Conservation (phyloP, 306 rosid genomes). For the Rosa lucieae region DNA sequence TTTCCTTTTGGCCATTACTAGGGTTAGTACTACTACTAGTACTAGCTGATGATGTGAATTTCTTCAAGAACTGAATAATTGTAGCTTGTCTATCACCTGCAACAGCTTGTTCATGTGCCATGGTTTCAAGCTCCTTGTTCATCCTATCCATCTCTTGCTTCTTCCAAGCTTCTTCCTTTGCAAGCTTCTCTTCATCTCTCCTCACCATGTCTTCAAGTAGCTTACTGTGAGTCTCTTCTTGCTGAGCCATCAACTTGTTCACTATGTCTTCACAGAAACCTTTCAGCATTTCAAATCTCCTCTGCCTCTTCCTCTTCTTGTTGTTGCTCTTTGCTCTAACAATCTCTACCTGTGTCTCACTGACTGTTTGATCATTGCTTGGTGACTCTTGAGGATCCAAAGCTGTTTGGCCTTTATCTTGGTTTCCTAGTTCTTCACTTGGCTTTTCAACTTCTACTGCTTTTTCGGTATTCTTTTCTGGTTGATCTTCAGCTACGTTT, state of each 20-base stretch:
- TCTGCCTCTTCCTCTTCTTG: constrained; percentile 56
- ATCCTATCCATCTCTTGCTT: constrained; percentile 66
- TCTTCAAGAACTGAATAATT: constrained; percentile 63
- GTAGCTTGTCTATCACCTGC: constrained; percentile 66
- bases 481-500: constrained; percentile 5
- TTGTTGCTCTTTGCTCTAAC: constrained; percentile 25
- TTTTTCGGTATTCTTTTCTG: constrained; percentile 26
- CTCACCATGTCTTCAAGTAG: constrained; percentile 67
- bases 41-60: constrained; percentile 34
- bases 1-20: constrained; percentile 18
- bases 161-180: constrained; percentile 78
- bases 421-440: constrained; percentile 18
- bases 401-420: constrained; percentile 21
- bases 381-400: constrained; percentile 19
- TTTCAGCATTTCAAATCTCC: constrained; percentile 60
- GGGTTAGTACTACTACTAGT: constrained; percentile 36
- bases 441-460: constrained; percentile 15
- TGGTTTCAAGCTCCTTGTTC: constrained; percentile 70
- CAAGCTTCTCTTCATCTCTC: constrained; percentile 68
- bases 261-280: constrained; percentile 66
- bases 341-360: constrained; percentile 8
- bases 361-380: constrained; percentile 7
- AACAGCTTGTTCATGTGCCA: constrained; percentile 65
- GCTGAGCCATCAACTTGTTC: constrained; percentile 70
- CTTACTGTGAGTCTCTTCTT: constrained; percentile 71